Evolutionary conservation across 306 rosid genomes (phyloP).

Genomic region (Elaeagnus macrophylla): DNA sequence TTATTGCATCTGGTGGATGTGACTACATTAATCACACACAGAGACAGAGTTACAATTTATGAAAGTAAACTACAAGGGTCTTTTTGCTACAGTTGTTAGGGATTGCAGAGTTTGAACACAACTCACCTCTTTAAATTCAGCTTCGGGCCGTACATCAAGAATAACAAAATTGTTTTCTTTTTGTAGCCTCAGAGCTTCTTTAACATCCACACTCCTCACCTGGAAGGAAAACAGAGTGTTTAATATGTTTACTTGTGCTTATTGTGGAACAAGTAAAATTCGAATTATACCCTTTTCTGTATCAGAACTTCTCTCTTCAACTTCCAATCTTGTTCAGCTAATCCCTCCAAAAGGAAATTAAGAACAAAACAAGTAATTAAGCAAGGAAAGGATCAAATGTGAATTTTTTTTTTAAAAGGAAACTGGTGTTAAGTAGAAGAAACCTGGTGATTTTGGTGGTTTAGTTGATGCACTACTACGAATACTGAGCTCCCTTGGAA

Average conservation of each 20-base stretch:
- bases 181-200: conserved; percentile 93
- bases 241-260: not conserved
- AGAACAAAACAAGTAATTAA: conserved; percentile 13
- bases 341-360: conserved; percentile 29
- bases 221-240: conserved; percentile 18
- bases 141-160: conserved; percentile 93
- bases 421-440: not conserved
- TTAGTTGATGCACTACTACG: conserved; percentile 60
- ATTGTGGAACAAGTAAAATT: not conserved
- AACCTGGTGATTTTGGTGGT: conserved; percentile 85
- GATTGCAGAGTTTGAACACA: too few species aligned
- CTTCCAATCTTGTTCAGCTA: conserved; percentile 99
- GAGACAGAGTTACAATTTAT: not conserved
- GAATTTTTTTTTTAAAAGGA: not conserved
- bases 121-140: conserved; percentile 88
- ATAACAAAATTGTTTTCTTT: conserved; percentile 89
- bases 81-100: not conserved
- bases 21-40: conserved; percentile 35
- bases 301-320: conserved; percentile 57
- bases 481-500: conserved; percentile 43
- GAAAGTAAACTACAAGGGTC: not conserved
- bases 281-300: conserved; percentile 52
- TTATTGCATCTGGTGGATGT: conserved; percentile 79
- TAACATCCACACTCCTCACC: conserved; percentile 88
- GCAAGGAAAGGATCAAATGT: conserved; percentile 8